A percentile compares a stretch with the other conserved stretches of the same genome.
Conservation (phyloP, 1,284 basidiomycete species). For the Leccinum subfulvum region DNA sequence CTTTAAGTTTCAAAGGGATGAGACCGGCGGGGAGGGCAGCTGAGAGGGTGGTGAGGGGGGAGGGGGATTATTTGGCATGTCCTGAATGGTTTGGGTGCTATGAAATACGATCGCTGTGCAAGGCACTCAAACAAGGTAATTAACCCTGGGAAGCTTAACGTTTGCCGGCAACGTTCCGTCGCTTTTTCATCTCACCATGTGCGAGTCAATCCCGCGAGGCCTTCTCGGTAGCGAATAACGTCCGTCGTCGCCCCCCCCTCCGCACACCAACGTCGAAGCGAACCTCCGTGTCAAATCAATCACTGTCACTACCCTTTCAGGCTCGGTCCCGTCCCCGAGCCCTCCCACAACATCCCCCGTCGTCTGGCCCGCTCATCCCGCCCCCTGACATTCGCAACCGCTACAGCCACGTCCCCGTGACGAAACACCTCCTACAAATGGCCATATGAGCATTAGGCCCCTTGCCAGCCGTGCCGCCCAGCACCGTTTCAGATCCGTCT, state of each 20-base stretch:
- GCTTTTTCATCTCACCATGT: constrained; percentile 29
- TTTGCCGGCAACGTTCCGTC: constrained; percentile 34
- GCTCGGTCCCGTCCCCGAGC: constrained; percentile 16
- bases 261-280: constrained; percentile 23
- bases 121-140: constrained; percentile 35
- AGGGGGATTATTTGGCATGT: constrained; percentile 1
- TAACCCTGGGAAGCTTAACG: constrained; percentile 33
- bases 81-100: constrained; percentile 13
- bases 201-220: constrained; percentile 31
- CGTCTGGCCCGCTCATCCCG: not conserved
- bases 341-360: not conserved
- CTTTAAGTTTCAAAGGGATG: constrained; percentile 17
- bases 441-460: constrained; percentile 18
- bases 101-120: constrained; percentile 37
- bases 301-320: constrained; percentile 6
- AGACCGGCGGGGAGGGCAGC: constrained; percentile 5
- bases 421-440: constrained; percentile 21
- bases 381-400: constrained; percentile 27
- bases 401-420: constrained; percentile 18
- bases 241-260: constrained; percentile 18
- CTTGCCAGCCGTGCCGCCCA: constrained; percentile 22
- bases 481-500: constrained; percentile 32
- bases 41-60: constrained; percentile 9
- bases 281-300: constrained; percentile 14
- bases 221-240: constrained; percentile 41